Base-by-base conservation (phyloP, 2,329 filamentous ascomycete genomes). In the Trichophyton benhamiae region DNA sequence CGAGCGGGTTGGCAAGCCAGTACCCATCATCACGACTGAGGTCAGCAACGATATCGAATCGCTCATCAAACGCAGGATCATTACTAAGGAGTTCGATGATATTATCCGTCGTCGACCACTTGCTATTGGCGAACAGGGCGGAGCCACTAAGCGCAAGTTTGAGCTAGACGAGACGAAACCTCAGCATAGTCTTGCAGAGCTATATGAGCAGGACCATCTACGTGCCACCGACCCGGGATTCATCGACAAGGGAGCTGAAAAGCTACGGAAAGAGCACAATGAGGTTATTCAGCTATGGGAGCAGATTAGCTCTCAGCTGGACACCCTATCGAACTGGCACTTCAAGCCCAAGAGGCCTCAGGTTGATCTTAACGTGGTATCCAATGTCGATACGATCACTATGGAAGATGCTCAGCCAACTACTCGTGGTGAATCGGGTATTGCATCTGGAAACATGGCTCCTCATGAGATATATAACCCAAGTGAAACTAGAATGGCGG, bases 341-440 rank as follows among this genome's bases (percentile, higher is more conserved):
- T 96, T 96, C 82, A 91, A 89, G 74, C 94, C 94, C 60, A 95
- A 91, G 77, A 86, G 89, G 9, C 82, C 87, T 1, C 87, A 87
- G 59, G 84, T 89, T n/a, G 83, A 84, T 53, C 83, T 99, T 65
- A 91, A 89, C 49, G 88, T 96, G 61, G 87, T 96, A 38, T 83
- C 89, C 27, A 92, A 97, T 74, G 89, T 94, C 3, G 89, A 91
- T n/a, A 90, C 89, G 2, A 86, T 97, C 66, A 82, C 83, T 66
- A 95, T 97, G 88, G 94, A 99, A 77, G 94, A 99, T 71, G 92
- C 91, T 1, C 87, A 95, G 68, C 92, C 94, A 6, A 87, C 87
- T 15, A 88, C 88, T 49, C 85, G 86, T 69, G 89, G 87, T 48
- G 82, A 81, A 53, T 79, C 83, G 65, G 71, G 70, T 27, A 74